These are phyloP conservation scores for Hyphopichia burtonii DNA, from an alignment of 1,139 yeast species.

Conservation along the genomic window DNA sequence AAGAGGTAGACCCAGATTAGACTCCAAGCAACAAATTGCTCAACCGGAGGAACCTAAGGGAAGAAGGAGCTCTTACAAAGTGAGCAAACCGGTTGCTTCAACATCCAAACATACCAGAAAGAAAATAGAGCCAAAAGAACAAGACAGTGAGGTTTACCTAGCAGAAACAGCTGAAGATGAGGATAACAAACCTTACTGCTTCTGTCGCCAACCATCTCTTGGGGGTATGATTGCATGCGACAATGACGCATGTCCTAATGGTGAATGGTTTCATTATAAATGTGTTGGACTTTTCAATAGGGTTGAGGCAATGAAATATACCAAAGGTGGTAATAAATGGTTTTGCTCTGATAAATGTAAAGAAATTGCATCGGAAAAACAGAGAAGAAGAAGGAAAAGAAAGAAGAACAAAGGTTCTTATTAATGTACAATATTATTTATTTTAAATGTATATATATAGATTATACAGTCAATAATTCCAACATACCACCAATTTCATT, in stretches of 20 bases:
- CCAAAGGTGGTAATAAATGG: constrained; percentile 41
- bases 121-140: background rate
- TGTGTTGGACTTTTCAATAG: constrained; percentile 44
- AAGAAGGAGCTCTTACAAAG: constrained; percentile 4
- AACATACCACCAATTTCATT: constrained; percentile 92
- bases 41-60: constrained; percentile 3
- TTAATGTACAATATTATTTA: background rate
- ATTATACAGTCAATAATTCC: constrained; percentile 61
- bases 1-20: constrained; percentile 1
- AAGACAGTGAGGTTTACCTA: too few species aligned
- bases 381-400: constrained; percentile 13
- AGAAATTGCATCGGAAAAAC: constrained; percentile 17
- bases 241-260: constrained; percentile 41
- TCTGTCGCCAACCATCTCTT: constrained; percentile 44
- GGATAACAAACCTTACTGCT: constrained; percentile 33
- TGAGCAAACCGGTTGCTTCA: constrained; percentile 3
- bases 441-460: constrained; percentile 6
- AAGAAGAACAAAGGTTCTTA: constrained; percentile 8
- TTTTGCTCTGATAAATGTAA: constrained; percentile 40
- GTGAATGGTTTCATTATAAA: constrained; percentile 52
- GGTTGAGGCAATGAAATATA: constrained; percentile 39
- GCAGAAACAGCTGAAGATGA: constrained; percentile 11
- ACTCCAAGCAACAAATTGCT: constrained; percentile 1
- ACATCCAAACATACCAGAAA: background rate
- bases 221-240: constrained; percentile 53